Evolutionary conservation across 1,284 basidiomycete species (phyloP).

Genomic region (Cryptococcus hybrid): DNA sequence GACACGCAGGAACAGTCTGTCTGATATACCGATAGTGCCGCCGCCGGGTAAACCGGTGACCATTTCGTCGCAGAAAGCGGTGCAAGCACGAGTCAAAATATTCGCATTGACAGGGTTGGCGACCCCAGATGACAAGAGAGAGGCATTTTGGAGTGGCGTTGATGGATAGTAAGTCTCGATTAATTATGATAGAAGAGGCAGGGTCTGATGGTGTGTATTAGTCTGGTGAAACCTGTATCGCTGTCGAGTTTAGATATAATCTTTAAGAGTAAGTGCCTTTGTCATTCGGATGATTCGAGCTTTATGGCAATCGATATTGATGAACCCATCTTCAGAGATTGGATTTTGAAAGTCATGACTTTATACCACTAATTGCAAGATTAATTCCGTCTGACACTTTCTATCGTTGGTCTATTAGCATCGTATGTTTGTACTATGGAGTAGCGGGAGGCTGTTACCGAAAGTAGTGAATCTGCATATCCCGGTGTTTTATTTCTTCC

Average conservation of each 20-base stretch:
- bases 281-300: background rate
- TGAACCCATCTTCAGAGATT: constrained; percentile 11
- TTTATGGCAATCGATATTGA: too few species aligned
- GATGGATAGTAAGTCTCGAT: constrained; percentile 77
- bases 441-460: background rate
- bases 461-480: background rate
- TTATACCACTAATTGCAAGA: background rate
- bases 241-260: constrained; percentile 84
- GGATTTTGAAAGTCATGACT: constrained; percentile 10
- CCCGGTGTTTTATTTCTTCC: background rate
- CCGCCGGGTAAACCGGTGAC: constrained; percentile 15
- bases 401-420: background rate
- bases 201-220: constrained; percentile 38
- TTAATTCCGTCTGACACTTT: background rate
- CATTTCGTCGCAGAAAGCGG: constrained; percentile 25
- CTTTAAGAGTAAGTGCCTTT: constrained; percentile 59
- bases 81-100: constrained; percentile 58
- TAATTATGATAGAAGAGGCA: background rate
- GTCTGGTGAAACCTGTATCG: constrained; percentile 86
- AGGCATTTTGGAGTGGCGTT: constrained; percentile 87
- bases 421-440: background rate
- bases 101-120: constrained; percentile 91
- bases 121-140: constrained; percentile 84
- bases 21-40: constrained; percentile 23
- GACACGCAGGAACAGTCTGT: constrained; percentile 42